Evolutionary conservation across 352 stramenopile species (phyloP).

Genomic region (Phytophthora sansomeana): DNA sequence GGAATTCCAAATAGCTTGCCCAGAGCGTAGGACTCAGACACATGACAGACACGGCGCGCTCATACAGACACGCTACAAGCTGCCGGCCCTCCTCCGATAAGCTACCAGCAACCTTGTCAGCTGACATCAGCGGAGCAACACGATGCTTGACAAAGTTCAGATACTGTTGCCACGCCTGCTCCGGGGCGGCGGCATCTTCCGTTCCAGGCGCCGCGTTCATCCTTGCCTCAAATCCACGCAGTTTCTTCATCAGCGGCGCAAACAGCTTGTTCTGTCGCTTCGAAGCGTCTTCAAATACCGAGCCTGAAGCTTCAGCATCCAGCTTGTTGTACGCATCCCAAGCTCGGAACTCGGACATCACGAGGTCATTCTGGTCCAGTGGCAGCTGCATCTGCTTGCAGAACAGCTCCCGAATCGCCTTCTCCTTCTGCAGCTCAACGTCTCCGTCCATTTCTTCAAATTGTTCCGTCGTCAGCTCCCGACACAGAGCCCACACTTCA

Average conservation of each 20-base stretch:
- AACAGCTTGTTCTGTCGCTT: constrained; percentile 52
- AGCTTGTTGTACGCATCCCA: constrained; percentile 76
- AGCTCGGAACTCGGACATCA: constrained; percentile 78
- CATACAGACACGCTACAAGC: constrained; percentile 59
- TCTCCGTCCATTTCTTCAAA: constrained; percentile 36
- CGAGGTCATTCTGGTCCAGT: constrained; percentile 76
- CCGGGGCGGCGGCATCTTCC: constrained; percentile 17
- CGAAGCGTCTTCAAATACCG: constrained; percentile 38
- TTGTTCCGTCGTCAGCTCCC: constrained; percentile 49
- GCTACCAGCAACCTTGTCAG: constrained; percentile 4
- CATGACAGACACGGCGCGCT: constrained; percentile 59
- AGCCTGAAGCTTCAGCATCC: constrained; percentile 17
- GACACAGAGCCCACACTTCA: constrained; percentile 66
- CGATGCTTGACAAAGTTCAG: constrained; percentile 71
- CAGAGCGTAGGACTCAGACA: constrained; percentile 70
- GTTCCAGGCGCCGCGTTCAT: constrained; percentile 13
- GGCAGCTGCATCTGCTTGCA: constrained; percentile 63
- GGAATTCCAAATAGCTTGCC: constrained; percentile 59
- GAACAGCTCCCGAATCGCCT: constrained; percentile 50
- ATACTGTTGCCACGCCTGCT: constrained; percentile 64
- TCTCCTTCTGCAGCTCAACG: constrained; percentile 44
- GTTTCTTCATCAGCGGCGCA: constrained; percentile 64
- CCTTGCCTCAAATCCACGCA: constrained; percentile 58
- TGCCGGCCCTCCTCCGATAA: constrained; percentile 9
- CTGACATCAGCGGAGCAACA: constrained; percentile 45